A percentile compares a stretch with the other conserved stretches of the same genome.
These are phyloP conservation scores for Wallacemonas rigidus DNA, from an alignment of 208 protist genomes.

Conservation along the genomic window DNA sequence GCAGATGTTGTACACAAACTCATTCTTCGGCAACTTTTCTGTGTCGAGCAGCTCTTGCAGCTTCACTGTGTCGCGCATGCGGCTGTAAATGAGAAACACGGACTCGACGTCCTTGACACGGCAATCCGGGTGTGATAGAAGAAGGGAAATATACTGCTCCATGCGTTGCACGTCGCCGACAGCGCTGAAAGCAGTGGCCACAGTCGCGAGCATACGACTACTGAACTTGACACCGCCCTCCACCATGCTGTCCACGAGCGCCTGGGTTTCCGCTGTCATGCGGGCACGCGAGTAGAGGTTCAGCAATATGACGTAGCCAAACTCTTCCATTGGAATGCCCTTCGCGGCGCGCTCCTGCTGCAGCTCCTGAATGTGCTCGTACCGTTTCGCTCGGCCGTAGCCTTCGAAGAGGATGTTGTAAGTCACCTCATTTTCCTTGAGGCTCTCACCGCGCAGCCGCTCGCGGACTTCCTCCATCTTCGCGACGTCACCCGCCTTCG, in stretches of 20 bases:
- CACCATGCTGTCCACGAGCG: constrained; percentile 81
- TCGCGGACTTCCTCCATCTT: constrained; percentile 84
- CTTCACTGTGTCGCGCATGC: constrained; percentile 78
- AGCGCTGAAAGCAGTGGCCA: constrained; percentile 71
- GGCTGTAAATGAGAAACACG: constrained; percentile 83
- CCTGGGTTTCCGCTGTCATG: constrained; percentile 69
- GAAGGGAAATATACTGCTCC: constrained; percentile 75
- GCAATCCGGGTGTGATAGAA: constrained; percentile 80
- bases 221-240: constrained; percentile 58
- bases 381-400: constrained; percentile 87
- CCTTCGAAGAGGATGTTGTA: constrained; percentile 92
- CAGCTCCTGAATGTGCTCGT: constrained; percentile 82
- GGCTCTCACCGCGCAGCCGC: constrained; percentile 61
- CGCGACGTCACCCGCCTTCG: constrained; percentile 85
- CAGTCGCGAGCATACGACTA: constrained; percentile 75
- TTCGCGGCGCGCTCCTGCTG: constrained; percentile 71
- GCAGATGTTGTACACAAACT: constrained; percentile 87
- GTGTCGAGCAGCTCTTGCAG: constrained; percentile 86
- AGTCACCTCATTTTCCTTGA: constrained; percentile 82
- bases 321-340: constrained; percentile 87
- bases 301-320: constrained; percentile 83
- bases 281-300: constrained; percentile 78
- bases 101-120: constrained; percentile 77
- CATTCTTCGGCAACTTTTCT: constrained; percentile 54
- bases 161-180: constrained; percentile 72